Conservation (phyloP, 441 rosid species). For the Euphorbia corollata region DNA sequence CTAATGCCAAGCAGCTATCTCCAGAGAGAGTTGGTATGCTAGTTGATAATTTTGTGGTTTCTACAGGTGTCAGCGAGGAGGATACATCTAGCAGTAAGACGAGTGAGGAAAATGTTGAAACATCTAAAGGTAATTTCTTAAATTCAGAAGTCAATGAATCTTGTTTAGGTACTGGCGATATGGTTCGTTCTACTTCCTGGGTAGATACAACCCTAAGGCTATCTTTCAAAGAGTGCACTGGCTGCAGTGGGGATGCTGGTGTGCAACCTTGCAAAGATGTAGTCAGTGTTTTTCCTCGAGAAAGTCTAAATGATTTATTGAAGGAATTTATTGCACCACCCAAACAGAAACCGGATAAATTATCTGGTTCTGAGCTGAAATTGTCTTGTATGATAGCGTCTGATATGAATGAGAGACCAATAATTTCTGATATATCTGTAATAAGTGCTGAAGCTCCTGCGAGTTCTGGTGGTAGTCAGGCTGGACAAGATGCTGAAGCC, state of each 20-base stretch:
- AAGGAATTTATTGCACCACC: conserved; percentile 27
- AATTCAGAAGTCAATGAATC: conserved; percentile 19
- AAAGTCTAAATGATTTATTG: conserved; percentile 22
- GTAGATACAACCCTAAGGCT: conserved; percentile 32
- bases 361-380: conserved; percentile 28
- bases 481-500: conserved; percentile 24
- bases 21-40: conserved; percentile 19
- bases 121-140: conserved; percentile 24
- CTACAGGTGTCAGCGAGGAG: conserved; percentile 24
- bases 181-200: conserved; percentile 24
- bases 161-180: conserved; percentile 23
- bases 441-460: conserved; percentile 25
- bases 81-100: conserved; percentile 16
- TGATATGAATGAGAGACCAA: conserved; percentile 24
- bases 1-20: conserved; percentile 23
- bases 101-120: conserved; percentile 17
- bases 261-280: conserved; percentile 25
- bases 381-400: conserved; percentile 27
- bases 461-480: conserved; percentile 22
- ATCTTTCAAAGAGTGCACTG: conserved; percentile 28
- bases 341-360: conserved; percentile 29
- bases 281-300: conserved; percentile 21
- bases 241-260: conserved; percentile 23
- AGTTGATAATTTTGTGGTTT: conserved; percentile 18
- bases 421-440: conserved; percentile 23